A percentile compares a stretch with the other conserved stretches of the same genome.
Evolutionary conservation across 2,329 filamentous ascomycete genomes (phyloP).

Genomic region (Penicillium janthinellum): DNA sequence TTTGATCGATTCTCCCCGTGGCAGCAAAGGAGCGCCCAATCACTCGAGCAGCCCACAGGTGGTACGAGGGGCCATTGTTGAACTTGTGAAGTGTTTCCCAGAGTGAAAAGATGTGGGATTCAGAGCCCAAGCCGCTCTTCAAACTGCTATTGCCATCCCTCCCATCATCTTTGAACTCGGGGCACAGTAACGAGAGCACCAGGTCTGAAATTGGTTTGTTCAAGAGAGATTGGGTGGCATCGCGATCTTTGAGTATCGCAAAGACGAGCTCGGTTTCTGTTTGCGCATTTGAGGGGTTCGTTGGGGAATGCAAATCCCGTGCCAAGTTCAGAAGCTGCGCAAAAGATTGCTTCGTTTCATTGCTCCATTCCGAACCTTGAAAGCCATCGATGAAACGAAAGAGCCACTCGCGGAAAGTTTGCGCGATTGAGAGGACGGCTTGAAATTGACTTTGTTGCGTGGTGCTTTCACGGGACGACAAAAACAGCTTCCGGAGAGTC

Average conservation of each 20-base stretch:
- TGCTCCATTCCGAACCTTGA: slow-evolving; percentile 53
- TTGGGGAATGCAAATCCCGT: slow-evolving; percentile 65
- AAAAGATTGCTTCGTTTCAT: slow-evolving; percentile 60
- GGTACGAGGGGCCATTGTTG: slow-evolving; percentile 66
- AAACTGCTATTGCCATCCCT: slow-evolving; percentile 67
- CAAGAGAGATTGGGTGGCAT: slow-evolving; percentile 63
- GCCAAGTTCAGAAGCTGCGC: slow-evolving; percentile 69
- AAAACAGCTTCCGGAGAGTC: slow-evolving; percentile 74
- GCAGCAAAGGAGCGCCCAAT: slow-evolving; percentile 82
- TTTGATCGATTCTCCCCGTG: slow-evolving; percentile 63
- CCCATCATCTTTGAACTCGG: slow-evolving; percentile 67
- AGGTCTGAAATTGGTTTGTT: slow-evolving; percentile 64
- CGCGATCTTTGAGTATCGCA: slow-evolving; percentile 76
- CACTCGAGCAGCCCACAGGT: slow-evolving; percentile 82
- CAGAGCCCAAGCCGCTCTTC: slow-evolving; percentile 65
- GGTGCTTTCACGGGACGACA: slow-evolving; percentile 73
- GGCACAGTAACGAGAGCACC: slow-evolving; percentile 60
- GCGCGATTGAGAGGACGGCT: slow-evolving; percentile 73
- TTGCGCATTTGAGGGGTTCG: slow-evolving; percentile 68
- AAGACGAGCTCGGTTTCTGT: slow-evolving; percentile 78
- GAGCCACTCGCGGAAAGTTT: slow-evolving; percentile 78
- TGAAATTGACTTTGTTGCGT: slow-evolving; percentile 83
- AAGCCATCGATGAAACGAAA: slow-evolving; percentile 67
- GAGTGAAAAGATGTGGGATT: slow-evolving; percentile 64
- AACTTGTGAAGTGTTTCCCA: slow-evolving; percentile 75